phyloP scores from a whole-genome alignment of 768 basidiomycete genomes.

The Lepiota venenata region DNA sequence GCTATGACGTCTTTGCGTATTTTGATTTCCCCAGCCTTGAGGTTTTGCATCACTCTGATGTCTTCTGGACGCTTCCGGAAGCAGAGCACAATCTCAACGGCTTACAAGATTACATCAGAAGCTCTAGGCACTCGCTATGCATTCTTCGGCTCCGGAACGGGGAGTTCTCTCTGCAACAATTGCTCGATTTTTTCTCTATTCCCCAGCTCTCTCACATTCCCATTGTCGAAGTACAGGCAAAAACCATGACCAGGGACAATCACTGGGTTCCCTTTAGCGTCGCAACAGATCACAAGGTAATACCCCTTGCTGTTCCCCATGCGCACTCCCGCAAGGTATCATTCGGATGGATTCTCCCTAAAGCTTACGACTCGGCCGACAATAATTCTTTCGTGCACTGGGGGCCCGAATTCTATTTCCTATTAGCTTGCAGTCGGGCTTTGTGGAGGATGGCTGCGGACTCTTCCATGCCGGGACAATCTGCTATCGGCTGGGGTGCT shows the following conservation, averaged over 20 bases:
- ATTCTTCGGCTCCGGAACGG: background rate
- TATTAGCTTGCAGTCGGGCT: background rate
- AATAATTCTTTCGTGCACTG: background rate
- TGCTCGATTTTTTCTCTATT: background rate
- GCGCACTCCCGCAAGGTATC: background rate
- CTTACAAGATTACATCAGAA: background rate
- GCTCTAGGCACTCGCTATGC: background rate
- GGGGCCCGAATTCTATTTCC: slow-evolving; percentile 2
- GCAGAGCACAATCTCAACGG: background rate
- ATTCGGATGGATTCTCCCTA: background rate
- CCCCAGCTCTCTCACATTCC: background rate
- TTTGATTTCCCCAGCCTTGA: slow-evolving; percentile 3
- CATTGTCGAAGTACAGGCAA: background rate
- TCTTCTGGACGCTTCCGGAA: background rate
- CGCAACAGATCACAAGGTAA: background rate
- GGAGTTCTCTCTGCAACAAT: background rate
- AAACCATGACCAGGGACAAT: background rate
- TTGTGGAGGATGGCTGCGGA: background rate
- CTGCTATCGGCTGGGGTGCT: background rate
- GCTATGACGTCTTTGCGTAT: slow-evolving; percentile 2
- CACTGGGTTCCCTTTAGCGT: background rate
- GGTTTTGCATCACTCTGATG: background rate
- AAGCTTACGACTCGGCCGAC: background rate
- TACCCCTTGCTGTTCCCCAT: background rate
- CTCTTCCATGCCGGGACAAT: background rate